These are phyloP conservation scores for Epichloe amarillans DNA, from an alignment of 2,329 filamentous ascomycete species.

Conservation along the genomic window DNA sequence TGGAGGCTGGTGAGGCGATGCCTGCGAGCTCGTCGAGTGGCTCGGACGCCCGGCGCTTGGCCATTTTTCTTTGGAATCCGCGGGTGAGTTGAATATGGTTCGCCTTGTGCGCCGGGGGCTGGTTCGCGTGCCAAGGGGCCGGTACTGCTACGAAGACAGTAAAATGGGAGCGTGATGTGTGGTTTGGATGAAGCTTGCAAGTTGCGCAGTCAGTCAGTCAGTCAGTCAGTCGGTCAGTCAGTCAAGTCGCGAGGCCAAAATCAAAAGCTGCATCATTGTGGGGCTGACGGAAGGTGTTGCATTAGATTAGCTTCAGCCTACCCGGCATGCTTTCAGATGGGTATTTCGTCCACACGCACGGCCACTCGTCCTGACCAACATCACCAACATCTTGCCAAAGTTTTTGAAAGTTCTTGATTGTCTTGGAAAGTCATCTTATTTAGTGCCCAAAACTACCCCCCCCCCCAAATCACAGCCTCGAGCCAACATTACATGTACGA, in stretches of 20 bases:
- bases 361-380: too few species aligned
- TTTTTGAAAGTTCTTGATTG: too few species aligned
- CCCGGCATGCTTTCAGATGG: background rate
- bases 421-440: too few species aligned
- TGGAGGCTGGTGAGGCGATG: slow-evolving; percentile 44
- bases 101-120: too few species aligned
- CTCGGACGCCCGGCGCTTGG: slow-evolving; percentile 48
- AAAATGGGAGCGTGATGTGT: background rate
- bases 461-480: background rate
- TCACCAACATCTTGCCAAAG: too few species aligned
- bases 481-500: background rate
- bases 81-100: too few species aligned
- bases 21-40: slow-evolving; percentile 43
- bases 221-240: background rate
- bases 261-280: slow-evolving; percentile 6
- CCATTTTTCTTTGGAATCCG: slow-evolving; percentile 13
- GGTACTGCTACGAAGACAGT: background rate
- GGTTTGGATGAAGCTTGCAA: background rate
- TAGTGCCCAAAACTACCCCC: background rate
- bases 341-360: too few species aligned
- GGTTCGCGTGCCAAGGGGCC: too few species aligned
- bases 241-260: slow-evolving; percentile 1
- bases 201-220: background rate
- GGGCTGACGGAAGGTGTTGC: background rate
- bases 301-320: background rate